Evolutionary conservation across 2,329 filamentous ascomycete species (phyloP), one percentile per base, ranked within the genome.

Genomic region (Bipolaris bicolor): DNA sequence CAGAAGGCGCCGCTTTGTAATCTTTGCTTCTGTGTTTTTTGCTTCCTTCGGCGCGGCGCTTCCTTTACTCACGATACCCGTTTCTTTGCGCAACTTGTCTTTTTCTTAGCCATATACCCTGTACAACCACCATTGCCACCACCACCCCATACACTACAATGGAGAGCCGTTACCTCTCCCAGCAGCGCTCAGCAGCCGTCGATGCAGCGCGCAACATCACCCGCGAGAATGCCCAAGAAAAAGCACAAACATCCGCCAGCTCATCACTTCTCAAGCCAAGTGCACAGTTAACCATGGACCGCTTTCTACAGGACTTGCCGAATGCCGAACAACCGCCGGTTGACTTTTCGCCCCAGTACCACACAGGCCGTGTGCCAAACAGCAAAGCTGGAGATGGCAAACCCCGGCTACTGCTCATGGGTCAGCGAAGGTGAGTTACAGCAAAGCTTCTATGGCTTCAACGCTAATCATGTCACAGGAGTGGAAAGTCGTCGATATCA

Each of bases 401-500:
- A 76, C 95, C 95, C 33, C 87, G 93, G 67, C 80, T 99, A 51
- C 81, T 99, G 55, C 82, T 99, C 64, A 98, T 99, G 95, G 95
- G 95, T 3, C 91, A 97, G 78, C 87, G 93, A 81, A 89, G 94
- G 95, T 96, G 81, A 53, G 60, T 22, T 24, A 13, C 9, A 16
- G 15, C 15, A 29, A 50, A 7, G 7, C 10, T 6, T 7, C 24
- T 11, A 15, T 50, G 7, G 26, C 20, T 41, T 16, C 24, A 20
- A 41, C 16, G 58, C 64, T 72, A 52, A 70, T 57, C 29, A 33
- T 57, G 63, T 52, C 37, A 29, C 65, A 99, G 95, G 80, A 97
- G 93, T 73, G 95, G 95, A 59, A 99, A 99, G 76, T 98, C 95
- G 0, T 99, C 95, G 5, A 98, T 99, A 74, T 95, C 93, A 24